Evolutionary conservation across 805 yeast species (phyloP).

Genomic region (Saturnispora diversa): DNA sequence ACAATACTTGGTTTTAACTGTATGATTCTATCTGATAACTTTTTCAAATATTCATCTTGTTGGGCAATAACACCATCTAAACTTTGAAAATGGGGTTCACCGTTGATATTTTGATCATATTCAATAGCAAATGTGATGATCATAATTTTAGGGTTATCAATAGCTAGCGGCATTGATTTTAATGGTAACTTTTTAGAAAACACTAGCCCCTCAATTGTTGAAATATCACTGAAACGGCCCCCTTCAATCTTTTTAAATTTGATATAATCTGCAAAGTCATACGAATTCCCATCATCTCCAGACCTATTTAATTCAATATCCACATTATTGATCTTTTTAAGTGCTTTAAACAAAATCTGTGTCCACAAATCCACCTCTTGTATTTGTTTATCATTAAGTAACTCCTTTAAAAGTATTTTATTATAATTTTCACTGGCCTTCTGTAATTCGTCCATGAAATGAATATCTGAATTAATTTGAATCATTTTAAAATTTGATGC

Average conservation of each 20-base stretch:
- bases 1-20: constrained; percentile 73
- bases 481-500: constrained; percentile 6
- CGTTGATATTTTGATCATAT: constrained; percentile 48
- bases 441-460: constrained; percentile 28
- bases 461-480: constrained; percentile 17
- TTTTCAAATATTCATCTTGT: constrained; percentile 75
- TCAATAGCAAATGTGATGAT: constrained; percentile 85
- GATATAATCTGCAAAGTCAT: constrained; percentile 82
- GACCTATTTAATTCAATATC: constrained; percentile 49
- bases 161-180: constrained; percentile 60
- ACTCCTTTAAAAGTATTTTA: constrained; percentile 47
- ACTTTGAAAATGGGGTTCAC: constrained; percentile 17
- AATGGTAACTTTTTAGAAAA: constrained; percentile 79
- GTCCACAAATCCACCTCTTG: constrained; percentile 52
- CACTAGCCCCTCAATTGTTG: constrained; percentile 66
- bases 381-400: constrained; percentile 53
- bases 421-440: constrained; percentile 38
- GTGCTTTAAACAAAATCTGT: constrained; percentile 38
- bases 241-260: constrained; percentile 83
- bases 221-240: constrained; percentile 53
- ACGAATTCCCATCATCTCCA: constrained; percentile 52
- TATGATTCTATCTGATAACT: constrained; percentile 68
- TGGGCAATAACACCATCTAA: constrained; percentile 65
- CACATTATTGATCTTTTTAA: constrained; percentile 49
- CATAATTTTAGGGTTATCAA: constrained; percentile 67